Percentiles rank a stretch among this genome's conserved stretches.
Evolutionary conservation across 805 yeast species (phyloP).

Genomic region (Candida germanica): DNA sequence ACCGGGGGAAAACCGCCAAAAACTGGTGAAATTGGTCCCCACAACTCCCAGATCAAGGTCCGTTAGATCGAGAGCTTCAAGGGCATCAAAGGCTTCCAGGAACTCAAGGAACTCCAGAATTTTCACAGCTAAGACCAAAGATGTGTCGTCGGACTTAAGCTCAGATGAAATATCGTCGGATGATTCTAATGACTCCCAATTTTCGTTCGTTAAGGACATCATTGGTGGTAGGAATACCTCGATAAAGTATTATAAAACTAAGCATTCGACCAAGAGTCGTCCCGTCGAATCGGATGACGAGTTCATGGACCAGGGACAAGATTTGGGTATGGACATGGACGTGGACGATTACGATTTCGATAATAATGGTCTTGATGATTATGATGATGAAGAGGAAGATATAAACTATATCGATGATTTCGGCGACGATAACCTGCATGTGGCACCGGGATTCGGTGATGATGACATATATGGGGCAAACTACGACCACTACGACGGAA

Average conservation of each 20-base stretch:
- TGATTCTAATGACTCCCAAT: constrained; percentile 25
- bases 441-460: background rate
- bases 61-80: no score
- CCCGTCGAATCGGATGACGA: constrained; percentile 3
- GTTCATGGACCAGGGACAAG: constrained; percentile 28
- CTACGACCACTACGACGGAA: background rate
- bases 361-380: constrained; percentile 38
- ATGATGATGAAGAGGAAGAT: constrained; percentile 16
- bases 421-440: constrained; percentile 11
- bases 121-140: no score
- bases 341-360: constrained; percentile 42
- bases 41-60: no score
- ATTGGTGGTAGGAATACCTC: constrained; percentile 43
- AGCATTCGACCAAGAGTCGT: constrained; percentile 5
- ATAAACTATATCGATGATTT: constrained; percentile 20
- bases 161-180: no score
- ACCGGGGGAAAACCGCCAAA: no score
- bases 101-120: constrained; percentile 7
- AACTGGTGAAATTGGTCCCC: no score
- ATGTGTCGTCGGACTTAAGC: no score
- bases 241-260: constrained; percentile 40
- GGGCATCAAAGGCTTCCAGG: constrained; percentile 3
- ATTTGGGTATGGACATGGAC: constrained; percentile 32
- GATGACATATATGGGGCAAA: background rate
- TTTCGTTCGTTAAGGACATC: constrained; percentile 40